Base-by-base conservation (phyloP, 2,329 filamentous ascomycete species). In the Nemania sp. region DNA sequence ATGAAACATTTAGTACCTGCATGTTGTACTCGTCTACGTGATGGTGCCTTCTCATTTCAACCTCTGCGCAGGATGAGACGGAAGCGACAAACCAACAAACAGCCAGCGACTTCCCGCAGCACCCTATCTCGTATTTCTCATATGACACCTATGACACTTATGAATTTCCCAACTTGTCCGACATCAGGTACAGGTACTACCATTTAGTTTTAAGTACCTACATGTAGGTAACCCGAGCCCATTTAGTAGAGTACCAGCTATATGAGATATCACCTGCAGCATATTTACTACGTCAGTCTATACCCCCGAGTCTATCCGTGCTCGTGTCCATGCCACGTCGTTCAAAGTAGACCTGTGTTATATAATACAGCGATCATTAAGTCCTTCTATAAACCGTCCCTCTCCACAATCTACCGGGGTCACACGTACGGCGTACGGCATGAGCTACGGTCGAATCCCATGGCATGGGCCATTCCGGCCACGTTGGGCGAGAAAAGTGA, bases 61-160 rank as follows among this genome's bases (percentile, higher is more conserved):
- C 4, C 15, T 43, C 11, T 39, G 35, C 17, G 11, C 39, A 9
- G 10, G 3, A 35, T 10, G 9, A n/a, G 18, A 37, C 21, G 20
- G 46, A 47, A 50, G 46, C 20, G 52, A 4, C 56, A 59, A 56
- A 56, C 47, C 20, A 55, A 4, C 56, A 59, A 56, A 56, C 47
- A 56, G 10, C 40, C 35, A n/a, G 59, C 39, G 45, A 21, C 47
- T 55, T 55, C 55, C 56, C 47, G 56, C 17, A 9, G 35, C 47
- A 18, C 3, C 29, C 11, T 39, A 43, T 35, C 39, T 51, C 25
- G 46, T 59, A 37, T 12, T n/a, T 20, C 34, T 29, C 48, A 10
- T 15, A 15, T 5, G 12, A 2, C n/a, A 39, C 35, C 35, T 13
- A 39, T 12, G 35, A n/a, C 15, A 13, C 11, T 11, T 39, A 12